Evolutionary conservation across 2,329 filamentous ascomycete species (phyloP), one percentile per base, ranked within the genome.

Genomic region (Biscogniauxia marginata): DNA sequence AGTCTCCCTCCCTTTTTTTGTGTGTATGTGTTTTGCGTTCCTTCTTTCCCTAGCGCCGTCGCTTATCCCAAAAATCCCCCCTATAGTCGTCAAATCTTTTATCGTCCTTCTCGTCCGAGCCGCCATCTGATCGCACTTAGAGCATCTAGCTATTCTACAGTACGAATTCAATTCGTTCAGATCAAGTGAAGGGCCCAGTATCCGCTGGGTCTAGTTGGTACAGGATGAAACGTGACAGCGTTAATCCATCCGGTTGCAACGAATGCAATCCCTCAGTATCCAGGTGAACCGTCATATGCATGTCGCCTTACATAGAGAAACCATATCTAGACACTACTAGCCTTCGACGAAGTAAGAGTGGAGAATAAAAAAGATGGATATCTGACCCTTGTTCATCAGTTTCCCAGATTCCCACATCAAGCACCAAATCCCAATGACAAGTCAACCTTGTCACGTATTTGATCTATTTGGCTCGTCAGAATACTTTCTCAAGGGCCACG

Each of bases 381-480:
- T 39, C 44, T 16, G 16, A 46, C 11, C 44, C 44, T 18, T 46
- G 8, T 22, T 46, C 44, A 20, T 46, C 44, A 46, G 11, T 8
- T 22, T 21, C 8, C 44, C 11, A 11, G 20, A 22, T 3, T 39
- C 30, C 9, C 30, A 39, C 30, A 39, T 46, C 46, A 59, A 22
- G 47, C 20, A 18, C 21, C 19, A 43, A 69, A 65, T 21, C 58
- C 59, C 7, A 67, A 59, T 8, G 64, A 58, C 39, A 67, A 56
- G 50, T 64, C 63, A 52, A 70, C 61, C 53, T 70, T 70, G 48
- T 69, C 67, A 23, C 67, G 67, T 55, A 70, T 67, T 59, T 70
- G 67, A 53, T 70, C 68, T 70, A 43, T 18, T 18, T 7, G 30
- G 24, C 6, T 23, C 49, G 65, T 57, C 44, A 49, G 4, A 50